These are phyloP conservation scores for Heimioporus sp. DNA, from an alignment of 768 basidiomycete species.

Conservation along the genomic window DNA sequence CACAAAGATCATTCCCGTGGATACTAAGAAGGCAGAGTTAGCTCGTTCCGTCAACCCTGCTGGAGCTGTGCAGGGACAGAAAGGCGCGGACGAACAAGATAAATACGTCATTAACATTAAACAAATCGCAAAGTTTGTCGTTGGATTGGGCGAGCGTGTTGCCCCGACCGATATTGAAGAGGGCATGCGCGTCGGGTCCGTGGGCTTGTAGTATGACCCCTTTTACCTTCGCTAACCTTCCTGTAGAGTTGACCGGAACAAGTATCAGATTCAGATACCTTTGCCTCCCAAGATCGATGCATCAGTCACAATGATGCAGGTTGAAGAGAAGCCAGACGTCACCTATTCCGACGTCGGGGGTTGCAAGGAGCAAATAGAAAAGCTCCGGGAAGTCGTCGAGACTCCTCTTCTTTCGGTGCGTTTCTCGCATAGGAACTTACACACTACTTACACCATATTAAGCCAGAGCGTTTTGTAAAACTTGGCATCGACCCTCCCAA, in stretches of 20 bases:
- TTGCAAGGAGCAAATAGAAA: constrained; percentile 99
- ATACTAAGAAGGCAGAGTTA: constrained; percentile 70
- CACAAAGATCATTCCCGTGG: constrained; percentile 94
- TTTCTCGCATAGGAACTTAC: constrained; percentile 6
- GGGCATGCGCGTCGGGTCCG: constrained; percentile 99
- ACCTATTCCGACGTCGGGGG: constrained; percentile 98
- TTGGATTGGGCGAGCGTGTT: constrained; percentile 93
- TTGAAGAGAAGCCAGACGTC: constrained; percentile 97
- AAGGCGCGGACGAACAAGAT: constrained; percentile 98
- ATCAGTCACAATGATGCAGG: constrained; percentile 99
- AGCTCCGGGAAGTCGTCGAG: constrained; percentile 96
- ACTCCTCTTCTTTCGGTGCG: constrained; percentile 89
- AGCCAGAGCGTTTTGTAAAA: constrained; percentile 99
- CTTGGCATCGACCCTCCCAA: constrained; percentile 99
- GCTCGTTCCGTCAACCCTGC: constrained; percentile 76
- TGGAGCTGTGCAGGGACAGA: constrained; percentile 81
- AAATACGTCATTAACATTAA: constrained; percentile 99
- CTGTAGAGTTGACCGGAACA: constrained; percentile 84
- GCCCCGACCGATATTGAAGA: constrained; percentile 99
- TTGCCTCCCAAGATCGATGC: constrained; percentile 98
- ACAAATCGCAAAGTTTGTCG: constrained; percentile 99
- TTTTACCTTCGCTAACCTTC: constrained; percentile 4
- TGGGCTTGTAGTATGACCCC: neutral
- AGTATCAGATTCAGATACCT: constrained; percentile 99
- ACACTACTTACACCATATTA: constrained; percentile 17